Percentiles rank a stretch among this genome's conserved stretches.
Conservation (phyloP, 257 asterid species). For the Fraxinus americana region DNA sequence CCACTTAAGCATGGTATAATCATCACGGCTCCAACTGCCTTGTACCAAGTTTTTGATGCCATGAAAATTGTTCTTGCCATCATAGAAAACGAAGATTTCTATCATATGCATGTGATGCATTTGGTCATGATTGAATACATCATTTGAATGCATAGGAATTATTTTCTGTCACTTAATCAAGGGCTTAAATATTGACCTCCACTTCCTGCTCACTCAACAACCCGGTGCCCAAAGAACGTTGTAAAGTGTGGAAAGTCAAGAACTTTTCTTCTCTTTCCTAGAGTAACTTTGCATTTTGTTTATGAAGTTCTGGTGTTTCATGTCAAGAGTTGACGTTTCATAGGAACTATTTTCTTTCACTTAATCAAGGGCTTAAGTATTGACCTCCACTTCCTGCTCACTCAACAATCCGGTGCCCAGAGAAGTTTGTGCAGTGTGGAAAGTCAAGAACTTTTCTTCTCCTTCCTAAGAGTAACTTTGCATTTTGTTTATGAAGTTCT, state of each 20-base stretch:
- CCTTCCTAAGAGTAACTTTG: conserved; percentile 1
- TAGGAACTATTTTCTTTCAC: conserved; percentile 4
- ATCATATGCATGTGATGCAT: background rate
- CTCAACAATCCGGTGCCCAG: background rate
- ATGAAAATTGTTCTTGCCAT: background rate
- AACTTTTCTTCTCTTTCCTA: background rate
- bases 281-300: conserved; percentile 16
- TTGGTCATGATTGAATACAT: background rate
- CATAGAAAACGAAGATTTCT: background rate
- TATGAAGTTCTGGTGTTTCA: conserved; percentile 13
- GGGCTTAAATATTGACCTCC: conserved; percentile 9
- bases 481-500: conserved; percentile 22
- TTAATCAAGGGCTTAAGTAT: conserved; percentile 15
- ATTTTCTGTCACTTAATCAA: conserved; percentile 4
- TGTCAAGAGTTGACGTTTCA: conserved; percentile 16
- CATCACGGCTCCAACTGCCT: background rate
- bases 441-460: conserved; percentile 11
- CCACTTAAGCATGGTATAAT: background rate
- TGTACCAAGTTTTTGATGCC: background rate
- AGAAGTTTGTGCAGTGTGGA: conserved; percentile 3
- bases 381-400: background rate
- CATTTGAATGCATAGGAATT: background rate
- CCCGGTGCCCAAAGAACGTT: background rate
- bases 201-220: background rate
- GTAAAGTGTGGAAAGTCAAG: conserved; percentile 6